Base-by-base conservation (phyloP, 371 early-diverging fungal genomes). In the Blakeslea trispora region DNA sequence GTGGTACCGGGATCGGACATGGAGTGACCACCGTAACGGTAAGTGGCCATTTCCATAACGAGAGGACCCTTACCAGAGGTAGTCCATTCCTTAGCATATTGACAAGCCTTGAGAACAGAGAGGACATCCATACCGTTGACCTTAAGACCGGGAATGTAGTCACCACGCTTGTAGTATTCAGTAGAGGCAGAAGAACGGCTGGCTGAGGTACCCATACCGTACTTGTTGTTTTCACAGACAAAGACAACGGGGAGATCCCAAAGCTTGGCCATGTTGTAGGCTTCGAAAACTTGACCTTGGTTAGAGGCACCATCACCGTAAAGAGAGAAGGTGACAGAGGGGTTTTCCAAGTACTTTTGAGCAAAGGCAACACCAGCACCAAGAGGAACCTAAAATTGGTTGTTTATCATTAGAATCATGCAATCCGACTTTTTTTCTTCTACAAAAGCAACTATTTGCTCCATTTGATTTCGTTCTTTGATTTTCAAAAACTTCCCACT, bases 291-390 rank as follows among this genome's bases (percentile, higher is more conserved):
- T 79, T 99, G 99, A 53, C 99, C 99, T 81, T 99, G 99, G 87
- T 99, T 99, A 48, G 99, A 87, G 5, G 99, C 99, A 71, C 99
- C 99, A 80, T 99, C 99, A 63, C 99, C 99, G 74, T 98, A 99
- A 41, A 99, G 83, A 41, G 93, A 75, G 69, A 99, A 92, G 21
- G 93, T 91, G 71, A 91, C 89, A 18, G 90, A 79, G 49, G 85
- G 80, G 61, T 85, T 77, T 45, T 76, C 80, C 35, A 82, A 71
- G 84, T 99, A 99, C 84, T 98, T 93, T 72, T 97, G 94, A 46
- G 95, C 87, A 68, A 98, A 92, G 35, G 98, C 98, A 58, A 97
- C 84, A 67, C 99, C 99, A 11, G 97, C 93, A 54, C 99, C 99
- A 58, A 99, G 82, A 42, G 99, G 97, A 41, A 98, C 93, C 59